Evolutionary conservation across 495 filamentous ascomycete species (phyloP).

Genomic region (Viridothelium virens): DNA sequence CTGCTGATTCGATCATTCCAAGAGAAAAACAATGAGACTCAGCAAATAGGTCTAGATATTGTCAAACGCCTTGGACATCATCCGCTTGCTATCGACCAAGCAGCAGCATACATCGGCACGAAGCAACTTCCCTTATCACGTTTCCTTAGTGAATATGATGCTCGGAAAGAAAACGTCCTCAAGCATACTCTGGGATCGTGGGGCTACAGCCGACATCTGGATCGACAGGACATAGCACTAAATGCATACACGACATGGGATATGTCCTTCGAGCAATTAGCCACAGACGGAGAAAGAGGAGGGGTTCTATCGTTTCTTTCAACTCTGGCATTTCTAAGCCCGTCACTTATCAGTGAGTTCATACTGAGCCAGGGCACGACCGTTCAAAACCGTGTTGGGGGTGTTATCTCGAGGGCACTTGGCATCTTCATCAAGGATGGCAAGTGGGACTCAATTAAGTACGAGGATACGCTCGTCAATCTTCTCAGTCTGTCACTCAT

Average conservation of each 20-base stretch:
- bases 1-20: background rate
- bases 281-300: background rate
- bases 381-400: background rate
- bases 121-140: background rate
- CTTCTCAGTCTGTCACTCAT: constrained; percentile 2
- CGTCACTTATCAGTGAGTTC: background rate
- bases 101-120: constrained; percentile 4
- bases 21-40: background rate
- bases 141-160: background rate
- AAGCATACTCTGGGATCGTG: background rate
- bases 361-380: background rate
- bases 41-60: background rate
- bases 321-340: background rate
- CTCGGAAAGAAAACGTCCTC: background rate
- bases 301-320: background rate
- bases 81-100: constrained; percentile 9
- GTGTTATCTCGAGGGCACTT: background rate
- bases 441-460: constrained; percentile 1
- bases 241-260: background rate
- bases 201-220: background rate
- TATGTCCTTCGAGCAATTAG: constrained; percentile 5
- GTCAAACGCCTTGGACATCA: constrained; percentile 3
- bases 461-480: background rate
- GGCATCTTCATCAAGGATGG: background rate
- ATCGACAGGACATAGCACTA: background rate